Percentiles rank a stretch among this genome's conserved stretches.
phyloP scores from a whole-genome alignment of 139 green algal genomes.

The Choricystis sp. region DNA sequence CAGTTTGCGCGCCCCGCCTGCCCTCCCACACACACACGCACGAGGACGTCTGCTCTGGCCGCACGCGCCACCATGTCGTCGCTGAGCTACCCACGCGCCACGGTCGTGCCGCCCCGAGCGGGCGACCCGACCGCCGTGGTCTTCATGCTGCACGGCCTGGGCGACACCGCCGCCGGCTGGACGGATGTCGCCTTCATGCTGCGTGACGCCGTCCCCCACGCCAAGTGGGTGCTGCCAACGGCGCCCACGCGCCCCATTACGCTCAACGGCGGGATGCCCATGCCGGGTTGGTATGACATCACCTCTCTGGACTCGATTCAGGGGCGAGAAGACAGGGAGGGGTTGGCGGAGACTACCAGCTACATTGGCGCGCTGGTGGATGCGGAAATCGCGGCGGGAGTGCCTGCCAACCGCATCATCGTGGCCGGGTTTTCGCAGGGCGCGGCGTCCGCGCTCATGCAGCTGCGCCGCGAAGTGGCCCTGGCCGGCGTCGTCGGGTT shows the following conservation, averaged over 20 bases:
- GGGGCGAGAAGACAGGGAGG: conserved; percentile 4
- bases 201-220: conserved; percentile 8
- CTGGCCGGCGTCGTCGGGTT: conserved; percentile 41
- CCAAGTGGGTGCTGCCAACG: conserved; percentile 23
- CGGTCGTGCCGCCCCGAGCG: not conserved
- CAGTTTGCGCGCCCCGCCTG: no score
- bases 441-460: conserved; percentile 44
- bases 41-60: no score
- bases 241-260: conserved; percentile 11
- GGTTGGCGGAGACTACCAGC: conserved; percentile 7
- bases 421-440: conserved; percentile 66
- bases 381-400: not conserved
- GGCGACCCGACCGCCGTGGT: not conserved
- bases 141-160: conserved; percentile 25
- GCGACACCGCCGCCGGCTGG: conserved; percentile 22
- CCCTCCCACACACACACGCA: no score
- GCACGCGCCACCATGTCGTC: no score
- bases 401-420: conserved; percentile 30
- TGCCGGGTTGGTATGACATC: conserved; percentile 21
- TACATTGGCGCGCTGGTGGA: conserved; percentile 11
- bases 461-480: conserved; percentile 32
- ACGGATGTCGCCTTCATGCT: conserved; percentile 12
- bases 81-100: not conserved
- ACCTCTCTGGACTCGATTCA: conserved; percentile 5
- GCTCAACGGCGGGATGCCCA: conserved; percentile 13